Base-by-base conservation (phyloP, 306 rosid genomes). In the Glycine latifolia region DNA sequence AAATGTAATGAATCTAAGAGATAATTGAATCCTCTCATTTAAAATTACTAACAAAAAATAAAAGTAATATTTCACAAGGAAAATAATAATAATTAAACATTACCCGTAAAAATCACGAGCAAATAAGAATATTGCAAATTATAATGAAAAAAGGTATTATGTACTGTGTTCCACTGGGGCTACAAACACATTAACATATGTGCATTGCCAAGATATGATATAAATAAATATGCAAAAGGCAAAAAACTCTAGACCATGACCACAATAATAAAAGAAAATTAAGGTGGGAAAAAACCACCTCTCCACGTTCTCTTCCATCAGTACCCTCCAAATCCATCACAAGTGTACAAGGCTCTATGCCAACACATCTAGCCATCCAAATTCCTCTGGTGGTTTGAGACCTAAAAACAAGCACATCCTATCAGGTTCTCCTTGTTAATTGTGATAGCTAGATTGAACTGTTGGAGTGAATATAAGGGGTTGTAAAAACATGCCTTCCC, bases 311-410 rank as follows among this genome's bases (percentile, higher is more conserved):
- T 86, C 98, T 88, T 83, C 98, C 98, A 91, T 94, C 98, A 8
- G 98, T 92, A 63, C 98, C 98, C 87, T 92, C 98, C 85, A 94
- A 87, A 88, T 94, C 98, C 98, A 94, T 92, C 67, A 92, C 98
- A 75, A 94, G 92, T 16, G 98, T 94, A 83, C 92, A 92, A 58
- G 98, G 98, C 82, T 94, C 97, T 17, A 94, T 91, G 81, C 97
- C 98, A 46, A 82, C 82, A 84, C 98, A 92, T 56, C 15, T 83
- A 60, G 98, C 98, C 85, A 90, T 82, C 98, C 98, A 94, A 70
- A 94, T 91, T 86, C 98, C 98, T 84, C 92, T 94, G 43, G 98
- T 94, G 50, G 98, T 94, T 87, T 94, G 98, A 73, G 97, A 91
- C 94, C 98, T 94, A 89, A 72, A 69, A 81, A 77, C 71, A 85